phyloP scores from a whole-genome alignment of 2,329 filamentous ascomycete genomes.

The Microcyclospora pomicola region DNA sequence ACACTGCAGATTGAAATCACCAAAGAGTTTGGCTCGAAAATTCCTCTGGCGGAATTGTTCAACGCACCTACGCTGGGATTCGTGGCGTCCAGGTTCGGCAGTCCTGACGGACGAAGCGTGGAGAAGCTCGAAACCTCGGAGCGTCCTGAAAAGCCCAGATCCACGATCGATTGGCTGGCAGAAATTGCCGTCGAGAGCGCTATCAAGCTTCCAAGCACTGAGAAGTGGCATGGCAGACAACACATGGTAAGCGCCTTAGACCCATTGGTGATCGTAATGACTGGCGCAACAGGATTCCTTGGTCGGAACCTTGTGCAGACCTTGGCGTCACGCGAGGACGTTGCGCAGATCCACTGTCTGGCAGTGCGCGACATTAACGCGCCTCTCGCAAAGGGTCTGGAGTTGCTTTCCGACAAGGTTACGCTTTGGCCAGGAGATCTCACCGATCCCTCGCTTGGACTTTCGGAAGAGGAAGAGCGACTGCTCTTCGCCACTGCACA shows the following conservation, averaged over 20 bases:
- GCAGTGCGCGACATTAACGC: conserved; percentile 20
- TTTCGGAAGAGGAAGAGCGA: conserved; percentile 19
- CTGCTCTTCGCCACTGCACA: conserved; percentile 21
- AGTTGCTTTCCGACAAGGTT: conserved; percentile 10
- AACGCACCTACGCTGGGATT: conserved; percentile 21
- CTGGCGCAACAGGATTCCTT: conserved; percentile 30
- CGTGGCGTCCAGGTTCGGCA: conserved; percentile 25
- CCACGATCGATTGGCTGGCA: conserved; percentile 24
- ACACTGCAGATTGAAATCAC: conserved; percentile 24
- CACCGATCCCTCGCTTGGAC: conserved; percentile 22
- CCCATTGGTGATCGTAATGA: conserved; percentile 18
- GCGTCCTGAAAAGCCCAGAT: neutral
- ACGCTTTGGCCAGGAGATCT: conserved; percentile 27
- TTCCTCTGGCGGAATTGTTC: conserved; percentile 25
- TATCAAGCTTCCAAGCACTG: neutral
- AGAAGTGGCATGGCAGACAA: neutral
- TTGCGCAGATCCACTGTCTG: conserved; percentile 31
- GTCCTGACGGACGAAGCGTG: neutral
- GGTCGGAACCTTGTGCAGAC: conserved; percentile 23
- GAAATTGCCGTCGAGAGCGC: conserved; percentile 18
- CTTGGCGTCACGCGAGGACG: conserved; percentile 19
- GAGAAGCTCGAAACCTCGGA: neutral
- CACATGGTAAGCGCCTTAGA: neutral
- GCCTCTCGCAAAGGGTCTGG: neutral
- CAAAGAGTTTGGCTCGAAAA: conserved; percentile 15